A percentile compares a stretch with the other conserved stretches of the same genome.
Evolutionary conservation across 2,329 filamentous ascomycete genomes (phyloP).

Genomic region (Lanzia echinophila): DNA sequence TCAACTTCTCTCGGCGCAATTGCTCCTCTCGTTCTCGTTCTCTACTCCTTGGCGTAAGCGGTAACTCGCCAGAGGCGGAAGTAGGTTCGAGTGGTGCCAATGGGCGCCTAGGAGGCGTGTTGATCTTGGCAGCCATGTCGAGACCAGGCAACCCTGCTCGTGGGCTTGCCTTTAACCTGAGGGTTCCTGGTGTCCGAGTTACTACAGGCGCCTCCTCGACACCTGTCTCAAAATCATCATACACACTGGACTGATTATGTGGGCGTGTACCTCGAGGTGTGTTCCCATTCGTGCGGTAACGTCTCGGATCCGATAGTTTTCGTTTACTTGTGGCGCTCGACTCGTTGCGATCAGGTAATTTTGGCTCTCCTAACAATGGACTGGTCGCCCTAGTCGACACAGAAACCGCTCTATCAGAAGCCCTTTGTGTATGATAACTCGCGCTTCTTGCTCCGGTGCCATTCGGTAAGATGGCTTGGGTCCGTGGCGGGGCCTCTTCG

Average conservation of each 20-base stretch:
- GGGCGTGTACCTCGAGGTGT: not conserved
- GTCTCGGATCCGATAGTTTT: conserved; percentile 7
- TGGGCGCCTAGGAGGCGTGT: conserved; percentile 19
- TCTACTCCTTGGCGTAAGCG: conserved; percentile 24
- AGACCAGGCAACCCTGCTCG: conserved; percentile 12
- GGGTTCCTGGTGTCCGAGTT: conserved; percentile 10
- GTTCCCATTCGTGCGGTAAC: not conserved
- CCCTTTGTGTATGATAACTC: conserved; percentile 23
- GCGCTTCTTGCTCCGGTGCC: conserved; percentile 18
- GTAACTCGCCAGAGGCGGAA: conserved; percentile 16
- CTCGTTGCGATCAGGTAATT: conserved; percentile 7
- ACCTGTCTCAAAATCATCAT: conserved; percentile 25
- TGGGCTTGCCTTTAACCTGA: conserved; percentile 18
- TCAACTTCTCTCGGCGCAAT: conserved; percentile 11
- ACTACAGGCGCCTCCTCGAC: conserved; percentile 11
- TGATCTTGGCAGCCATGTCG: conserved; percentile 16
- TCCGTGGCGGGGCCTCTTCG: conserved; percentile 7
- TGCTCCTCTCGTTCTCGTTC: conserved; percentile 17
- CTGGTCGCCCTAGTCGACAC: conserved; percentile 26
- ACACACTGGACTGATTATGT: conserved; percentile 16
- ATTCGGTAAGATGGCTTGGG: not conserved
- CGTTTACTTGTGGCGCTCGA: conserved; percentile 7
- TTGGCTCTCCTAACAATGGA: conserved; percentile 19
- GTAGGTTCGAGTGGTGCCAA: conserved; percentile 10
- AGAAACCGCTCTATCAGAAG: conserved; percentile 21